Base-by-base conservation (phyloP, 2,329 filamentous ascomycete genomes). In the Sclerotinia spermophila region DNA sequence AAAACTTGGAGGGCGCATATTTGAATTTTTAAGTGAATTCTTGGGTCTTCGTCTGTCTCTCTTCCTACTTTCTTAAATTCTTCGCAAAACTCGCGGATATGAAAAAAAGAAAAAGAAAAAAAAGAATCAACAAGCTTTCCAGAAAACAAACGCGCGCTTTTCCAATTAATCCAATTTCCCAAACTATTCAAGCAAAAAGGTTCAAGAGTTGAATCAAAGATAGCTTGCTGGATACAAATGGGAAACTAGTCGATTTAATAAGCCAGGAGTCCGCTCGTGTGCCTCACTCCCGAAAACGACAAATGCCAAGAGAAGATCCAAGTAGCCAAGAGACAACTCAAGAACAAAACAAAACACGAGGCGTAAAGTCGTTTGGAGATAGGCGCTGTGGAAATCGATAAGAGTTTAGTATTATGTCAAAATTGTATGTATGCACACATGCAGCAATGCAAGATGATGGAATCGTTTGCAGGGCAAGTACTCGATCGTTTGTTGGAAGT, bases 251-350 rank as follows among this genome's bases (percentile, higher is more conserved):
- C 24, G 44, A 56, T 67, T 56, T 42, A 44, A 44, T 6, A n/a
- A 67, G 38, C 35, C 48, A 33, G 30, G n/a, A 67, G 35, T 40
- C 21, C 64, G 67, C 56, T 61, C 56, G 67, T 51, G 67, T 69
- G 56, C 56, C 38, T 60, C 33, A 68, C 66, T 68, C 61, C 66
- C 66, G 56, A 68, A 55, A 68, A 33, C 3, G 62, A 65, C 38
- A 24, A 61, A 51, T 69, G 67, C 56, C 66, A 68, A 68, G 55
- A 10, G 35, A 53, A 30, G 30, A 69, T 53, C 17, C 56, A 61
- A 53, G 56, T n/a, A 40, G 59, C 67, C 70, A 71, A 72, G 62
- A 61, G 8, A 71, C 61, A 69, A 38, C 68, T 65, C 45, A 33
- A 62, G n/a, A n/a, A 44, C 15, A 13, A 53, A n/a, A 53, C 17